phyloP scores from a whole-genome alignment of 2,329 filamentous ascomycete species.

The Fonsecaea pugnacius region DNA sequence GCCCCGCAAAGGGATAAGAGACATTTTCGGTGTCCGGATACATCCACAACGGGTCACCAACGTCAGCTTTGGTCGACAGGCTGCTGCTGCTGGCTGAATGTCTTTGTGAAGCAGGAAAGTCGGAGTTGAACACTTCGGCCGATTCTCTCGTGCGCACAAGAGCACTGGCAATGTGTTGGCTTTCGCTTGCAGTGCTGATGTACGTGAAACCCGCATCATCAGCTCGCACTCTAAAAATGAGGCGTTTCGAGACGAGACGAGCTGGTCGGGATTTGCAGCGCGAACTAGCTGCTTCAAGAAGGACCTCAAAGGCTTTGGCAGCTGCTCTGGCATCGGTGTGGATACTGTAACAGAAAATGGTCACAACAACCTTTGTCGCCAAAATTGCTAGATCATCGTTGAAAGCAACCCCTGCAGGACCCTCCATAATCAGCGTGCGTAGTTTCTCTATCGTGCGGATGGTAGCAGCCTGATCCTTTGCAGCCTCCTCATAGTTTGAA shows the following conservation, averaged over 20 bases:
- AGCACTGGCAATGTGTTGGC: slow-evolving; percentile 71
- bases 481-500: slow-evolving; percentile 26
- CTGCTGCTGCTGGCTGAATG: slow-evolving; percentile 32
- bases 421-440: slow-evolving; percentile 16
- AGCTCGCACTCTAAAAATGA: slow-evolving; percentile 80
- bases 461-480: slow-evolving; percentile 19
- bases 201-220: slow-evolving; percentile 80
- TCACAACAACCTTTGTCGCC: slow-evolving; percentile 29
- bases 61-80: slow-evolving; percentile 29
- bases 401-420: slow-evolving; percentile 13
- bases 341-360: slow-evolving; percentile 31
- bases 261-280: slow-evolving; percentile 66
- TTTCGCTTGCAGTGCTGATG: slow-evolving; percentile 71
- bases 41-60: slow-evolving; percentile 57
- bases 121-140: slow-evolving; percentile 42
- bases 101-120: slow-evolving; percentile 23
- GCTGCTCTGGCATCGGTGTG: slow-evolving; percentile 21
- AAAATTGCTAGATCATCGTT: slow-evolving; percentile 25
- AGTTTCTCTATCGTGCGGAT: slow-evolving; percentile 23
- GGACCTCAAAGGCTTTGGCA: slow-evolving; percentile 24
- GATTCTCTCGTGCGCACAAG: slow-evolving; percentile 68
- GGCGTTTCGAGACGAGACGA: slow-evolving; percentile 73
- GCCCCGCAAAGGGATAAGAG: slow-evolving; percentile 21
- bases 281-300: slow-evolving; percentile 28
- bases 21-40: slow-evolving; percentile 52